Percentiles rank a stretch among this genome's conserved stretches.
Conservation (phyloP, 306 rosid species). For the Quillaja saponaria region DNA sequence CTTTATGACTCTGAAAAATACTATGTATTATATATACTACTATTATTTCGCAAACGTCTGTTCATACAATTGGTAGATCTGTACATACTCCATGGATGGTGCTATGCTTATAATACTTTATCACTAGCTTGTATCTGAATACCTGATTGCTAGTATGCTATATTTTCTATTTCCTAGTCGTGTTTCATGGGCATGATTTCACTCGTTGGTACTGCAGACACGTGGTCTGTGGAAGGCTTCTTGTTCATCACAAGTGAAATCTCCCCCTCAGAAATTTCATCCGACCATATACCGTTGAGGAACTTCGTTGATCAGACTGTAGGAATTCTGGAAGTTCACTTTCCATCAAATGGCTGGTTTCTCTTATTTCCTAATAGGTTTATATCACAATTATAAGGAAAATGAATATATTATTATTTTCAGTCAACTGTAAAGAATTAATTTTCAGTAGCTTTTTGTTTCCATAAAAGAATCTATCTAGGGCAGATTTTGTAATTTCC, state of each 20-base stretch:
- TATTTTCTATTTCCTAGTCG: not conserved
- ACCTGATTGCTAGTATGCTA: not conserved
- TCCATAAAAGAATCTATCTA: too few relatives aligned
- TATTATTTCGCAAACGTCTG: too few relatives aligned
- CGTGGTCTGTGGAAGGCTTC: slow-evolving; percentile 51
- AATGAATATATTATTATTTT: not conserved
- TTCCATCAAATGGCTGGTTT: slow-evolving; percentile 11
- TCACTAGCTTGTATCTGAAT: not conserved
- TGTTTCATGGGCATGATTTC: not conserved
- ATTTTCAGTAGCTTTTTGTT: not conserved
- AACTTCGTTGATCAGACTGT: slow-evolving; percentile 16
- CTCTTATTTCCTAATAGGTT: slow-evolving; percentile 8
- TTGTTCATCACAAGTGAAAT: slow-evolving; percentile 53
- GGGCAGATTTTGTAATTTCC: too few relatives aligned
- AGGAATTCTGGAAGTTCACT: slow-evolving; percentile 22
- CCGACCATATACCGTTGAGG: slow-evolving; percentile 10
- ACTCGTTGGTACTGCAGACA: slow-evolving; percentile 51
- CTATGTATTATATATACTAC: too few relatives aligned
- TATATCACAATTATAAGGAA: slow-evolving; percentile 15
- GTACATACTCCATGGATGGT: too few relatives aligned
- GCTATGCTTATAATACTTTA: too few relatives aligned
- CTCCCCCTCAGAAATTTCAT: not conserved
- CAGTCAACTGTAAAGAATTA: slow-evolving; percentile 46
- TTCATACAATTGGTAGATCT: too few relatives aligned
- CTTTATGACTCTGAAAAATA: too few relatives aligned